Conservation (phyloP, 2,329 filamentous ascomycete species). For the Tolypocladium tropicale region DNA sequence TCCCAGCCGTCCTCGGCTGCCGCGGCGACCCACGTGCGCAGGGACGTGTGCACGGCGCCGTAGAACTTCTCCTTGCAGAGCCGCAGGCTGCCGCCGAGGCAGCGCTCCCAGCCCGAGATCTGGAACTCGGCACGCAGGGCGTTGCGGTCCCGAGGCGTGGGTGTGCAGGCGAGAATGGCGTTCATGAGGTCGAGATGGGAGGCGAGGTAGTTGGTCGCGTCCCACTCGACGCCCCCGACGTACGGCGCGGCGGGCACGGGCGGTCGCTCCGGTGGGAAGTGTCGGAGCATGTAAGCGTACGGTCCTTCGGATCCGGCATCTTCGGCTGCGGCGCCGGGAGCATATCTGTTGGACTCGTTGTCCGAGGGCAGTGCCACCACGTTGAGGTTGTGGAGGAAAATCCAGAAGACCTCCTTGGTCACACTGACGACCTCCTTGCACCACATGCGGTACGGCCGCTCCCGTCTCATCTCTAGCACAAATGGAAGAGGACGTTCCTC, state of each 20-base stretch:
- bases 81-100: slow-evolving; percentile 73
- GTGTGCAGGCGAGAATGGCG: slow-evolving; percentile 74
- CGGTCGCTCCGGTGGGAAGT: slow-evolving; percentile 78
- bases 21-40: slow-evolving; percentile 84
- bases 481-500: slow-evolving; percentile 71
- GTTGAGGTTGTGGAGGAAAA: slow-evolving; percentile 91
- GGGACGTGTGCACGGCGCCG: slow-evolving; percentile 75
- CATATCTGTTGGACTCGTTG: slow-evolving; percentile 14
- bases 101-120: slow-evolving; percentile 83
- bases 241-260: slow-evolving; percentile 92
- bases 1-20: slow-evolving; percentile 84
- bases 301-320: slow-evolving; percentile 20
- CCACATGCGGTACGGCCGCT: slow-evolving; percentile 87
- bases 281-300: slow-evolving; percentile 53
- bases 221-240: slow-evolving; percentile 96
- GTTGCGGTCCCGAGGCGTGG: slow-evolving; percentile 62
- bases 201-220: slow-evolving; percentile 92
- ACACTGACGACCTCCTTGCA: slow-evolving; percentile 86
- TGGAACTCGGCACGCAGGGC: slow-evolving; percentile 64
- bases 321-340: neutral
- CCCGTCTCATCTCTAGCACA: slow-evolving; percentile 78
- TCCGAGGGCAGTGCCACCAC: slow-evolving; percentile 58
- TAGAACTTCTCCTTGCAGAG: slow-evolving; percentile 99
- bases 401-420: slow-evolving; percentile 98
- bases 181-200: slow-evolving; percentile 90